Conservation (phyloP, 192 early-diverging fungal species). For the Dissophora ornata region DNA sequence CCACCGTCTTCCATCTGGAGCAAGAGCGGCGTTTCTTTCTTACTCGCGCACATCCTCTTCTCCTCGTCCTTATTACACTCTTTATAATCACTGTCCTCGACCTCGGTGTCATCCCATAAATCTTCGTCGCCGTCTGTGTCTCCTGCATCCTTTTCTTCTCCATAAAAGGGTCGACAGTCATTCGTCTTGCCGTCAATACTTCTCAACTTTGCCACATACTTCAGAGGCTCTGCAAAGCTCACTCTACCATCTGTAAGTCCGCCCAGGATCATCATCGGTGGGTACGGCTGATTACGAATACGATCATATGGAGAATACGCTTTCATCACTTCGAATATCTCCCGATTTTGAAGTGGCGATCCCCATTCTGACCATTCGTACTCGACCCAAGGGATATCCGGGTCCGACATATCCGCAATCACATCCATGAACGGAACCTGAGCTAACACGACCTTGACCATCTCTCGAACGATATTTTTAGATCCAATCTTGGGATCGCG, state of each 20-base stretch:
- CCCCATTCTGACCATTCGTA: conserved; percentile 57
- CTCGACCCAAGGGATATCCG: conserved; percentile 42
- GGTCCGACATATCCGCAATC: conserved; percentile 44
- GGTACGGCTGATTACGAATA: conserved; percentile 44
- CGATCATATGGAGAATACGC: conserved; percentile 46
- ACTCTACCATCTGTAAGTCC: conserved; percentile 33
- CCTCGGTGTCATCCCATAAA: no score
- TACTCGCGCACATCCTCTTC: conserved; percentile 20
- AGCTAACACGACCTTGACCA: conserved; percentile 48
- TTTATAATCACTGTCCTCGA: no score
- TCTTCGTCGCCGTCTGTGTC: not conserved
- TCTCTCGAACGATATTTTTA: conserved; percentile 39
- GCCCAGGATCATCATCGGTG: conserved; percentile 46
- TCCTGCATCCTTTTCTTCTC: not conserved
- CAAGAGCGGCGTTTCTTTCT: conserved; percentile 40
- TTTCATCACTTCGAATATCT: conserved; percentile 52
- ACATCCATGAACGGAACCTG: conserved; percentile 53
- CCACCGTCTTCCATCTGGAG: conserved; percentile 48
- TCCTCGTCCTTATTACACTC: not conserved
- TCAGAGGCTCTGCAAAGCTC: conserved; percentile 46
- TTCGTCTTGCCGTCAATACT: conserved; percentile 47
- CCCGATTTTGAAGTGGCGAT: conserved; percentile 26
- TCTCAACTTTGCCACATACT: conserved; percentile 49
- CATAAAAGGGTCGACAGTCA: conserved; percentile 20
- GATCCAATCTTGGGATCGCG: not conserved